phyloP scores from a whole-genome alignment of 768 basidiomycete genomes.

The Termitomyces sp. region DNA sequence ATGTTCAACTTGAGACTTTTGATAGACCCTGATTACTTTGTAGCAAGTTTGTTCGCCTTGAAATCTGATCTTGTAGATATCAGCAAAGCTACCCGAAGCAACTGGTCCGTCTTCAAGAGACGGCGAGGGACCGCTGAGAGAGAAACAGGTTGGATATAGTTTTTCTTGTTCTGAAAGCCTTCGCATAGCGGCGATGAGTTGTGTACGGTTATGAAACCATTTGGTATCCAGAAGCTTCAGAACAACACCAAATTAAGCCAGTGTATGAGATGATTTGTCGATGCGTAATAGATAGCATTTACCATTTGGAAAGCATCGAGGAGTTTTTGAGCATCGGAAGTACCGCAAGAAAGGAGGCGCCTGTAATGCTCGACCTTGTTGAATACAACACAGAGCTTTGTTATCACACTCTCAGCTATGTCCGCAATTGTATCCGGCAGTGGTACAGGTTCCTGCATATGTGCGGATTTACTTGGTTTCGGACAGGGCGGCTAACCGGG shows the following conservation, averaged over 20 bases:
- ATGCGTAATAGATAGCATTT: background rate
- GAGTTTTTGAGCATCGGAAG: background rate
- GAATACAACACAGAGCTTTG: background rate
- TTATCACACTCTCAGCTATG: too few relatives aligned
- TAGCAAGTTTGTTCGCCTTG: background rate
- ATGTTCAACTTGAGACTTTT: background rate
- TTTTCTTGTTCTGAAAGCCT: background rate
- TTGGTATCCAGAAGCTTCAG: conserved; percentile 4
- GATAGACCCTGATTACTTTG: background rate
- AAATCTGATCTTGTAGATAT: conserved; percentile 3
- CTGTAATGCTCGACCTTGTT: background rate
- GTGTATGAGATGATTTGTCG: background rate
- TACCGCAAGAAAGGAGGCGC: background rate
- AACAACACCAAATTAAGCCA: too few relatives aligned
- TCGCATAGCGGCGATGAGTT: conserved; percentile 11
- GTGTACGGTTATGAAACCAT: background rate
- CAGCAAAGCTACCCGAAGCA: background rate
- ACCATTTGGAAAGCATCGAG: conserved; percentile 6
- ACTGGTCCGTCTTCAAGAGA: background rate
- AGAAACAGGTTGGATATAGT: conserved; percentile 4
- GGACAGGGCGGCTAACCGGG: too few relatives aligned
- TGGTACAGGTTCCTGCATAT: too few relatives aligned
- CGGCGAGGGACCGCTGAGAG: background rate
- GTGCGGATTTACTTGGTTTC: too few relatives aligned
- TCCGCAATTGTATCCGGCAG: too few relatives aligned